Base-by-base conservation (phyloP, 768 basidiomycete genomes). In the Boletales sp. region DNA sequence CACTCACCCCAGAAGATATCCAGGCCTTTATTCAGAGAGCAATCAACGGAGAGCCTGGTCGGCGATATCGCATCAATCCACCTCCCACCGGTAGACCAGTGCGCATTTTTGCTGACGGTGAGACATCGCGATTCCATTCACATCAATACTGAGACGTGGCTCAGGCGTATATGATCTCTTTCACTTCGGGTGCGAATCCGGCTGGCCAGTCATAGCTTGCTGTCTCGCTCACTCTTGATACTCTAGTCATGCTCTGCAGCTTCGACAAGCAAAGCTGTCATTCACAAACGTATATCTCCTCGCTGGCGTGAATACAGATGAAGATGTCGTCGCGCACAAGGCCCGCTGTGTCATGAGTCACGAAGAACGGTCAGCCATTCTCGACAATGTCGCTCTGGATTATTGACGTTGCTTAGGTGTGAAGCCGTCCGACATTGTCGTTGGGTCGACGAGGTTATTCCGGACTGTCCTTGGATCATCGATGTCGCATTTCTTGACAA, bases 141-240 rank as follows among this genome's bases (percentile, higher is more conserved):
- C 15, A 14, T 5, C 10, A 12, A 12, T 50, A 36, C 43, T 58
- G 47, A 57, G 29, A 32, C 43, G 21, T 24, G n/a, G 62, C 46
- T 50, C 60, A 90, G 89, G 88, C 13, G 95, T 97, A 11, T 99
- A 97, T 63, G 97, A 99, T 70, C 78, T 99, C 45, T 95, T 98
- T 71, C 95, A 97, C 68, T 97, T 92, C 68, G 90, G 90, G 90
- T 92, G 67, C 56, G 80, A 66, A 49, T 34, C 29, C 39, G 44
- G 56, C 11, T 29, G 24, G 8, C n/a, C 24, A n/a, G 21, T 24
- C 21, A 12, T 9, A n/a, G 43, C 38, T 40, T 34, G 44, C 5
- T n/a, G n/a, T n/a, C n/a, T 39, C 11, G 42, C 55, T 52, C 52
- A 59, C 31, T 40, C 37, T 17, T 19, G 8, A n/a, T 19, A 10